Evolutionary conservation across 805 yeast genomes (phyloP).

Genomic region (Phaffomyces opuntiae): DNA sequence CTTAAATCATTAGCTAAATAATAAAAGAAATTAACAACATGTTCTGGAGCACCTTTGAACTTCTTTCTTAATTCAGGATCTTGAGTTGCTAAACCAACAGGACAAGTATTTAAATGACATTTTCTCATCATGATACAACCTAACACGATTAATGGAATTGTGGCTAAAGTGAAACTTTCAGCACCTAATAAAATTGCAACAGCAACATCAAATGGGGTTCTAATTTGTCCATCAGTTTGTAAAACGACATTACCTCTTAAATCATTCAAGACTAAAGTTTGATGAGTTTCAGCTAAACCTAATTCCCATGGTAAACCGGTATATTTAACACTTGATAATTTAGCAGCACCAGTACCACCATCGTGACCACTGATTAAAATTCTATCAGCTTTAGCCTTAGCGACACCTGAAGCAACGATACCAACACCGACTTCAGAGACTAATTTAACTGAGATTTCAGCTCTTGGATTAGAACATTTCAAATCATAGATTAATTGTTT

Average conservation of each 20-base stretch:
- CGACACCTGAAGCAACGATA: constrained; percentile 98
- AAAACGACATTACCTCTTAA: constrained; percentile 91
- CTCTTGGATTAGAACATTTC: constrained; percentile 95
- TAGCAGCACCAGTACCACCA: constrained; percentile 99
- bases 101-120: constrained; percentile 91
- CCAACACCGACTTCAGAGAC: constrained; percentile 99
- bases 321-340: constrained; percentile 93
- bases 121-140: constrained; percentile 96
- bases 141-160: constrained; percentile 93
- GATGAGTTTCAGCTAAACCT: constrained; percentile 97
- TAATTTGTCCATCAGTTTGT: constrained; percentile 97
- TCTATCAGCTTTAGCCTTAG: constrained; percentile 97
- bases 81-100: constrained; percentile 98
- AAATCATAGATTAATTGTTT: constrained; percentile 94
- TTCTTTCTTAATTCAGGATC: constrained; percentile 90
- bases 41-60: constrained; percentile 96
- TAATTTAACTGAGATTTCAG: constrained; percentile 91
- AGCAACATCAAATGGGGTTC: constrained; percentile 96
- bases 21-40: constrained; percentile 95
- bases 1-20: constrained; percentile 91
- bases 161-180: constrained; percentile 97
- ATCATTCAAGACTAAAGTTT: constrained; percentile 91
- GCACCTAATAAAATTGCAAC: constrained; percentile 96
- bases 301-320: constrained; percentile 99
- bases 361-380: constrained; percentile 95